Conservation (phyloP, 352 stramenopile species). For the Globisporangium middletonii region DNA sequence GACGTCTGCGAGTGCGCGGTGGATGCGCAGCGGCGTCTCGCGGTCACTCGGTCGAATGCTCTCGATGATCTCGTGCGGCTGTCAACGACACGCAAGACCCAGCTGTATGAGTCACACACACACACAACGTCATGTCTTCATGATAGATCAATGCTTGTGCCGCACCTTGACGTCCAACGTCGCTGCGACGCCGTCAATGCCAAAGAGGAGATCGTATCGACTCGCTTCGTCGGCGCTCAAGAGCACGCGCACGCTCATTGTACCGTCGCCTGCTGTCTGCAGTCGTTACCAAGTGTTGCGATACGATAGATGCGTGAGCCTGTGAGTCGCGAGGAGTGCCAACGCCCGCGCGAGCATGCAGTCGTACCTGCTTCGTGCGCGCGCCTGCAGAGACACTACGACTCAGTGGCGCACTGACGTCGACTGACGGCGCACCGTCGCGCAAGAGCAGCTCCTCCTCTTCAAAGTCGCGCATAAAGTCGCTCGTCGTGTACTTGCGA, state of each 20-base stretch:
- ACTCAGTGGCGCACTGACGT: constrained; percentile 11
- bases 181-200: constrained; percentile 56
- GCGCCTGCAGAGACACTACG: background rate
- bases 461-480: constrained; percentile 79
- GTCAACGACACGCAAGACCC: background rate
- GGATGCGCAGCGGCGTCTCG: constrained; percentile 28
- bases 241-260: constrained; percentile 39
- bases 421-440: constrained; percentile 19
- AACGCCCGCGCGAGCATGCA: no score
- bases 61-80: constrained; percentile 48
- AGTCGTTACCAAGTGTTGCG: background rate
- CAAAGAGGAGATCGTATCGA: constrained; percentile 50
- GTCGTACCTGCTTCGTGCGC: constrained; percentile 9
- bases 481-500: constrained; percentile 67
- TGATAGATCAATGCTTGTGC: no score
- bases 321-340: background rate
- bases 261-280: constrained; percentile 7
- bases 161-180: constrained; percentile 56
- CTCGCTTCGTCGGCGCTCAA: constrained; percentile 56
- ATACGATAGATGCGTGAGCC: background rate
- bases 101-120: background rate
- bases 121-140: background rate
- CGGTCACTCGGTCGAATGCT: constrained; percentile 8
- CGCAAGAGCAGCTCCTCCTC: constrained; percentile 44
- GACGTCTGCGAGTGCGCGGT: constrained; percentile 39